Conservation (phyloP, 2,329 filamentous ascomycete species). For the Cercospora zeae-maydis region DNA sequence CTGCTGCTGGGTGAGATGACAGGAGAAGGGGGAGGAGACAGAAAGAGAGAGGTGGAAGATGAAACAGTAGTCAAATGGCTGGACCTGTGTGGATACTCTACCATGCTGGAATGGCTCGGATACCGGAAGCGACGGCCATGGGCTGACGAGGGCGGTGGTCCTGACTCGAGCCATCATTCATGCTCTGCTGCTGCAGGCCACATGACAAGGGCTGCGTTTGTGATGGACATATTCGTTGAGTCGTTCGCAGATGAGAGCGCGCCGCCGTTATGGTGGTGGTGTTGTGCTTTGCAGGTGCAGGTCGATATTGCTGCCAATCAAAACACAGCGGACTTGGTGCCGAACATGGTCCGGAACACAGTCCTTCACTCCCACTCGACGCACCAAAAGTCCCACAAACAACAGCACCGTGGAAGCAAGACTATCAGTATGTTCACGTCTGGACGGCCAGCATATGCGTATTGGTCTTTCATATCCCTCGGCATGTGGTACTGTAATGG, state of each 20-base stretch:
- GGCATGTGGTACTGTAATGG: no score
- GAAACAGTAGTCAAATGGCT: slow-evolving; percentile 2
- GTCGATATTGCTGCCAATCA: neutral
- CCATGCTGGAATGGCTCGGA: slow-evolving; percentile 9
- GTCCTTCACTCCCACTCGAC: neutral
- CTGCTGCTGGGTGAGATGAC: neutral
- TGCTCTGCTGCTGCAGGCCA: neutral
- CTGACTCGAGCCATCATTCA: neutral
- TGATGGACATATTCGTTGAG: no score
- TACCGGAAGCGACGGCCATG: neutral
- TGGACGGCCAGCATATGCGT: neutral
- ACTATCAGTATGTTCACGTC: neutral
- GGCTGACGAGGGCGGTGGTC: neutral
- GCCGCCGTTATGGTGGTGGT: neutral
- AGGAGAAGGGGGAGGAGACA: neutral
- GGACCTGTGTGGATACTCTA: slow-evolving; percentile 4
- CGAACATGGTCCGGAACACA: neutral
- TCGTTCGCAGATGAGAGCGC: neutral
- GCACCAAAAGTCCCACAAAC: neutral
- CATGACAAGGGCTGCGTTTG: neutral
- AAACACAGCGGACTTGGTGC: neutral
- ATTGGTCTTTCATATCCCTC: no score
- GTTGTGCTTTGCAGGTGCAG: neutral
- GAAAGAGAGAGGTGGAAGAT: neutral
- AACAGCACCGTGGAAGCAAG: neutral